These are phyloP conservation scores for Trichosporon sp. DNA, from an alignment of 1,284 basidiomycete species.

Conservation along the genomic window DNA sequence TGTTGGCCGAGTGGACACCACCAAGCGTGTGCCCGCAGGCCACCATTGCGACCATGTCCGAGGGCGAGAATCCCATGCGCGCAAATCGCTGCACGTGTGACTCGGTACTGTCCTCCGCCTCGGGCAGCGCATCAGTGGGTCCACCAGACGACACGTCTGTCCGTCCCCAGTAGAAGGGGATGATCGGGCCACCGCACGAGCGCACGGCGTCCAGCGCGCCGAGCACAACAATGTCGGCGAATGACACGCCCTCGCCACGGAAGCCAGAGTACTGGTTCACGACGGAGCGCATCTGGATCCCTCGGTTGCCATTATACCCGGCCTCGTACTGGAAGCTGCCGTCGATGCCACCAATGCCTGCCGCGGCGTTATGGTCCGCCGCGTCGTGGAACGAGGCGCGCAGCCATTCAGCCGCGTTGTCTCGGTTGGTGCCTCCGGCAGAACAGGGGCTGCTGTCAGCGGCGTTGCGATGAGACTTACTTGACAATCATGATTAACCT, in stretches of 20 bases:
- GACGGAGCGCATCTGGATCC: conserved; percentile 11
- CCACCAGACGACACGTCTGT: conserved; percentile 8
- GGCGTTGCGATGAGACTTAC: neutral
- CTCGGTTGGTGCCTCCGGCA: conserved; percentile 17
- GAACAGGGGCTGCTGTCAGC: conserved; percentile 31
- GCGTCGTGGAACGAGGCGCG: conserved; percentile 23
- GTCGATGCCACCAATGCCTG: conserved; percentile 22
- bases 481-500: conserved; percentile 13
- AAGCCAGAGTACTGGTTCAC: conserved; percentile 17
- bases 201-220: conserved; percentile 20
- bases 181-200: conserved; percentile 19
- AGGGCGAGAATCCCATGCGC: conserved; percentile 17
- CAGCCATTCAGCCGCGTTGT: conserved; percentile 23
- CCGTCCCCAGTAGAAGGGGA: conserved; percentile 18
- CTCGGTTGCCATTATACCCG: conserved; percentile 14
- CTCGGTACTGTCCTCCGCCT: conserved; percentile 13
- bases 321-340: conserved; percentile 21
- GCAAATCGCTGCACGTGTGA: conserved; percentile 17
- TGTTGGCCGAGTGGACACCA: conserved; percentile 11
- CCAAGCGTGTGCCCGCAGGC: conserved; percentile 19
- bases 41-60: conserved; percentile 14
- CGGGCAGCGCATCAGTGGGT: conserved; percentile 8
- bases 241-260: conserved; percentile 15
- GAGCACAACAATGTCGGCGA: conserved; percentile 19
- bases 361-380: conserved; percentile 13